Base-by-base conservation (phyloP, 306 rosid genomes). In the Quercus ilex region DNA sequence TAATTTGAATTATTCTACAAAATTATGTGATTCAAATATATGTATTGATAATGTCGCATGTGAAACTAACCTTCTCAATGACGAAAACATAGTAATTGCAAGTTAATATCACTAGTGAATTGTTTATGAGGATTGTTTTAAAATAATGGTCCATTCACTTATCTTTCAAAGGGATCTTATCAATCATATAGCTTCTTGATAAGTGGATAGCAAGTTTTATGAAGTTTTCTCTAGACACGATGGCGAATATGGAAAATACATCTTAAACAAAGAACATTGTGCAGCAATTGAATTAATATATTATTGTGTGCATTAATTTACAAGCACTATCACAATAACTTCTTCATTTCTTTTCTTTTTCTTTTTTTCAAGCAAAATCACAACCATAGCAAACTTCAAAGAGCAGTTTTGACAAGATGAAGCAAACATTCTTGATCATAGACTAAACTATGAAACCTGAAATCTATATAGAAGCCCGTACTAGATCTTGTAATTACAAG, bases 401-500 rank as follows among this genome's bases (percentile, higher is more conserved):
- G 69, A 62, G 69, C 69, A 26, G 69, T 63, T 28, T 63, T 26
- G 43, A 18, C 69, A 5, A 15, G 69, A 63, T 63, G 41, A 63
- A 63, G 41, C 38, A 26, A 8, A 68, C 13, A 33, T 25, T 33
- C 71, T 51, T 79, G 70, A 20, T 75, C 81, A 49, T 74, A 78
- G 81, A 74, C n/a, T 41, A 26, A 52, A 74, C 52, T 46, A 69
- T 33, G n/a, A 68, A 51, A 69, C 59, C 84, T 64, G 64, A 77
- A 75, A 56, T 58, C 81, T 67, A 75, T 71, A 80, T 73, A 79
- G 83, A 52, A 74, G 78, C n/a, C n/a, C n/a, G 81, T 78, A 86
- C 68, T 56, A 71, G 68, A 63, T 57, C 63, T 73, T 69, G 79
- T 59, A 71, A 75, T 63, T 81, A 79, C 83, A 84, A 84, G 78